phyloP scores from a whole-genome alignment of 2,329 filamentous ascomycete genomes.

The Fusarium solani-melongenae region DNA sequence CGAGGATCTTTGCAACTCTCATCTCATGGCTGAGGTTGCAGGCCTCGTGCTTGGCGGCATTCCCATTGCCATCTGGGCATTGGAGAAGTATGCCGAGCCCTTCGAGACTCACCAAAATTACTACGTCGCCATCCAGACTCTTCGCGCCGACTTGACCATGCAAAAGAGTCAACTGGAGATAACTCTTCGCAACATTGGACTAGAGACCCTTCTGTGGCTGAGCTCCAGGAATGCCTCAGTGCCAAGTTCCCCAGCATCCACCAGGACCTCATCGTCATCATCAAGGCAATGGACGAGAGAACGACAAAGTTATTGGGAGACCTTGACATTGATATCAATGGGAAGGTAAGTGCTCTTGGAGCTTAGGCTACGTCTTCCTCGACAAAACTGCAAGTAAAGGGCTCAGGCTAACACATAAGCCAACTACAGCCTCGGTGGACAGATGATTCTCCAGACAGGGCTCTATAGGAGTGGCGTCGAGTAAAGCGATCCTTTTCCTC shows the following conservation, averaged over 20 bases:
- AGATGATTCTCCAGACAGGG: neutral
- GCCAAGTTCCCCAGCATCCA: neutral
- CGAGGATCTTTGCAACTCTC: neutral
- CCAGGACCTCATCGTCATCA: neutral
- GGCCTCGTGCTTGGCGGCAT: neutral
- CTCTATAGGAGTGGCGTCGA: neutral
- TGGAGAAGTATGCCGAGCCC: neutral
- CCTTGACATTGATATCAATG: neutral
- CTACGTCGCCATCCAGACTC: neutral
- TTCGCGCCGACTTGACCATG: neutral
- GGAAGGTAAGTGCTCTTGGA: neutral
- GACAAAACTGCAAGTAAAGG: neutral
- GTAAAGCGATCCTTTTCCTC: neutral
- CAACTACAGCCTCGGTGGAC: neutral
- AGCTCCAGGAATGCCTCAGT: neutral
- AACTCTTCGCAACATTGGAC: neutral
- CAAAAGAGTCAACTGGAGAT: neutral
- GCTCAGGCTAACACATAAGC: neutral
- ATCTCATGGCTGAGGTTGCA: neutral
- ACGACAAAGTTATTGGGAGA: neutral
- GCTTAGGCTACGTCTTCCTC: too few species aligned
- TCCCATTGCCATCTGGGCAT: neutral
- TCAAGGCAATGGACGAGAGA: neutral
- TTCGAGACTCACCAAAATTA: neutral
- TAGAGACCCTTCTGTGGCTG: neutral